Conservation (phyloP, 2,329 filamentous ascomycete species). For the Exophiala sp. region DNA sequence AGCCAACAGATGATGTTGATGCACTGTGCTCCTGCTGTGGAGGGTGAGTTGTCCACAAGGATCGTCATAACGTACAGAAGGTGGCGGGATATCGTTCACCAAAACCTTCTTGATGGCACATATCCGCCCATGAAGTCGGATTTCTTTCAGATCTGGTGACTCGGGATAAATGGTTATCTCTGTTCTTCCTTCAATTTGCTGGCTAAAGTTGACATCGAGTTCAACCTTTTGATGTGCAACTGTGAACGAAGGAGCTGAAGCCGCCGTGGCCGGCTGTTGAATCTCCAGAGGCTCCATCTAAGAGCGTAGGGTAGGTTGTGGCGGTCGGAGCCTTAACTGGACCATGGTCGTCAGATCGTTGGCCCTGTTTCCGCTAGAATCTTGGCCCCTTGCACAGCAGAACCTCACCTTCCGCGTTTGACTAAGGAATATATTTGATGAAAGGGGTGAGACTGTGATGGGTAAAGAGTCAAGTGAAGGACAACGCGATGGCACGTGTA, state of each 20-base stretch:
- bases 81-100: slow-evolving; percentile 40
- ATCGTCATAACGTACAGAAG: slow-evolving; percentile 39
- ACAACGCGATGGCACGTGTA: not conserved
- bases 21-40: slow-evolving; percentile 53
- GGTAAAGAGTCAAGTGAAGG: not conserved
- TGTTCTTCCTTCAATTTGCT: slow-evolving; percentile 72
- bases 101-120: slow-evolving; percentile 54
- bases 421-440: too few relatives aligned
- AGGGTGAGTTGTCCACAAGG: slow-evolving; percentile 35
- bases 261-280: slow-evolving; percentile 2
- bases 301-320: too few relatives aligned
- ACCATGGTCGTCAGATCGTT: too few relatives aligned
- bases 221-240: slow-evolving; percentile 83
- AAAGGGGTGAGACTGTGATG: not conserved
- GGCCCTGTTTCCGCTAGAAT: too few relatives aligned
- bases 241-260: slow-evolving; percentile 13
- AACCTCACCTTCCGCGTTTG: too few relatives aligned
- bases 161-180: slow-evolving; percentile 74
- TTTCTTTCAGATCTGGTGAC: slow-evolving; percentile 51
- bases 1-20: slow-evolving; percentile 74
- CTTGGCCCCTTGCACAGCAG: too few relatives aligned
- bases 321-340: too few relatives aligned
- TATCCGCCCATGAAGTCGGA: slow-evolving; percentile 62
- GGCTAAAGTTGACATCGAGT: slow-evolving; percentile 81
- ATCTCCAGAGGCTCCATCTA: slow-evolving; percentile 4